Base-by-base conservation (phyloP, 2,329 filamentous ascomycete species). In the Ophiostoma piceae region DNA sequence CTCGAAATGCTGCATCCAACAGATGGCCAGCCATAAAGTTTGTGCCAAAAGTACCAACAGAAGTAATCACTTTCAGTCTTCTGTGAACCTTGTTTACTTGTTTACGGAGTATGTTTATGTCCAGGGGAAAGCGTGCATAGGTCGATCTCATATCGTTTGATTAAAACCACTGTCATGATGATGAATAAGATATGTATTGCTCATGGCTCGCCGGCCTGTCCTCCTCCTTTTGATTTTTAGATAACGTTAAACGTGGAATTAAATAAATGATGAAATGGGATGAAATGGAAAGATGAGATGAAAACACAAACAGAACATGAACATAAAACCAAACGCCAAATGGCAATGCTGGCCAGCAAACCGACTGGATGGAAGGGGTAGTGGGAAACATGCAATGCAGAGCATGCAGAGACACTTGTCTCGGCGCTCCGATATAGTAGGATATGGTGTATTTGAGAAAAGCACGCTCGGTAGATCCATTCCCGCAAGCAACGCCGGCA, bases 251-350 rank as follows among this genome's bases (percentile, higher is more conserved):
- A 41, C 39, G 39, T 41, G 39, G 39, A 41, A 41, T 41, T 41
- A 41, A 41, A 41, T 41, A 41, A 11, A 41, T 41, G 39, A 41
- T 3, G 11, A 9, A 41, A 41, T 35, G 35, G 35, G 35, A 14
- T 41, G 39, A 41, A 41, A 41, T 5, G 7, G 1, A n/a, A 47
- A 47, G 2, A 57, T 3, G n/a, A 22, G 8, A 22, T 26, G 22
- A 11, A 11, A 11, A 57, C 51, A 57, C 11, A 57, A 26, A 57
- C 51, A 57, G 22, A 57, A 57, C 5, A 32, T 8, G 16, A 68
- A 29, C 62, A 41, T 32, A 66, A 65, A 66, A 70, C 62, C 62
- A 70, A 72, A 72, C 71, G 67, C 71, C 71, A 69, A 69, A 64
- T 43, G 67, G 67, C 67, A 72, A 72, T 72, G 71, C 71, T 62